Conservation (phyloP, 148 eudicot genomes). For the Persicaria maculosa region DNA sequence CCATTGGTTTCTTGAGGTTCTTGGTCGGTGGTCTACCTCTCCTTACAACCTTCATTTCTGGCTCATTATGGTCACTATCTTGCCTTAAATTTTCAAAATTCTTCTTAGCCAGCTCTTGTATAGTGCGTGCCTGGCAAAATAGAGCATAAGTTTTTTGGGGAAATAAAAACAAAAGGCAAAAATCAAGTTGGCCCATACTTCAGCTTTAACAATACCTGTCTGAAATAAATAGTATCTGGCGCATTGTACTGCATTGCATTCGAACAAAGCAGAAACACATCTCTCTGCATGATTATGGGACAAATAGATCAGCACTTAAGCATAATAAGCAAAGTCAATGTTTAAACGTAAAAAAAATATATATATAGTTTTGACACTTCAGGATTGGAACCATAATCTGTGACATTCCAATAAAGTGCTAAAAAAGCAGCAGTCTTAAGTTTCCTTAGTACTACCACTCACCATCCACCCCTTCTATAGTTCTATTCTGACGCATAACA, state of each 20-base stretch:
- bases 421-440: background rate
- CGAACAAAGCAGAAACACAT: conserved; percentile 63
- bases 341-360: background rate
- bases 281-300: conserved; percentile 51
- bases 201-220: conserved; percentile 51
- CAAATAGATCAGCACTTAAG: background rate
- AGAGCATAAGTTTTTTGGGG: background rate
- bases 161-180: conserved; percentile 10
- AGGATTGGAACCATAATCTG: background rate
- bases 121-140: conserved; percentile 57
- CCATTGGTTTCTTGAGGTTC: conserved; percentile 43
- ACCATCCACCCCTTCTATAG: too few relatives aligned
- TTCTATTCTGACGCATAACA: background rate
- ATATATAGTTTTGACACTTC: background rate
- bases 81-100: conserved; percentile 69
- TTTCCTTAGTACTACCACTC: too few relatives aligned
- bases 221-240: conserved; percentile 74
- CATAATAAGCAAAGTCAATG: background rate
- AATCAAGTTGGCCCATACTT: background rate
- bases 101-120: conserved; percentile 71
- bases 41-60: conserved; percentile 56
- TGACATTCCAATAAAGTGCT: background rate
- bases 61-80: conserved; percentile 73
- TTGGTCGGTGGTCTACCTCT: conserved; percentile 91
- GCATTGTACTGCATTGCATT: conserved; percentile 98